A percentile compares a stretch with the other conserved stretches of the same genome.
Evolutionary conservation across 331 rosid species (phyloP).

Genomic region (Pyrus hybrid): DNA sequence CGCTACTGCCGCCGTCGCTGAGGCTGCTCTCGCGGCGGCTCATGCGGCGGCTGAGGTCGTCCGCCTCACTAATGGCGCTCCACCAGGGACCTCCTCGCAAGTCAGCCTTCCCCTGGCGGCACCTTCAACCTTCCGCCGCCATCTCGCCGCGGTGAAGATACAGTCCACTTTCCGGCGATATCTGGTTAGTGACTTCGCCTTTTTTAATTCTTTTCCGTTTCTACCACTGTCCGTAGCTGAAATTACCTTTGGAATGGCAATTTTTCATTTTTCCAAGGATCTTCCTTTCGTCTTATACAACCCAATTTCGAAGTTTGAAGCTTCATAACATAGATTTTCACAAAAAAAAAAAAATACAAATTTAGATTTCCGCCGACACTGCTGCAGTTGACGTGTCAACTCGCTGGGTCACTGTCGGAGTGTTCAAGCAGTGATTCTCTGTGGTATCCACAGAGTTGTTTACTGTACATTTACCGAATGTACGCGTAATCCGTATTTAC

Average conservation of each 20-base stretch:
- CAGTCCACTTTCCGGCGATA: constrained; percentile 77
- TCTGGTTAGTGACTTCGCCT: constrained; percentile 38
- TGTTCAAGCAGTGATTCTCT: constrained; percentile 5
- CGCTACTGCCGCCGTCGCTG: constrained; percentile 75
- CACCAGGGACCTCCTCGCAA: background rate
- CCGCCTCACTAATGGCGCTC: constrained; percentile 44
- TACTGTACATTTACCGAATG: background rate
- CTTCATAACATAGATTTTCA: background rate
- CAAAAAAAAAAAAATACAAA: background rate
- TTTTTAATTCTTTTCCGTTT: background rate
- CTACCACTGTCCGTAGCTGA: background rate
- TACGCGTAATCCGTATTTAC: background rate
- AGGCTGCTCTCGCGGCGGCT: constrained; percentile 75
- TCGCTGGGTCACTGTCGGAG: constrained; percentile 1
- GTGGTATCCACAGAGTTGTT: constrained; percentile 1
- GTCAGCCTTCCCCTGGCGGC: background rate
- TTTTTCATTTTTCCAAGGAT: background rate
- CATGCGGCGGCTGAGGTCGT: constrained; percentile 92
- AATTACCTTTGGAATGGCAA: background rate
- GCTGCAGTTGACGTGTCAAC: constrained; percentile 4
- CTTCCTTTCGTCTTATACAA: background rate
- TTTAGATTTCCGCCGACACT: constrained; percentile 17
- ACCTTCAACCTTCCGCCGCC: constrained; percentile 1
- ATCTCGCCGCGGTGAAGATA: constrained; percentile 43
- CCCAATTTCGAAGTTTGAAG: background rate